A percentile compares a stretch with the other conserved stretches of the same genome.
Evolutionary conservation across 805 yeast genomes (phyloP).

Genomic region (Diddensiella santjacobensis): DNA sequence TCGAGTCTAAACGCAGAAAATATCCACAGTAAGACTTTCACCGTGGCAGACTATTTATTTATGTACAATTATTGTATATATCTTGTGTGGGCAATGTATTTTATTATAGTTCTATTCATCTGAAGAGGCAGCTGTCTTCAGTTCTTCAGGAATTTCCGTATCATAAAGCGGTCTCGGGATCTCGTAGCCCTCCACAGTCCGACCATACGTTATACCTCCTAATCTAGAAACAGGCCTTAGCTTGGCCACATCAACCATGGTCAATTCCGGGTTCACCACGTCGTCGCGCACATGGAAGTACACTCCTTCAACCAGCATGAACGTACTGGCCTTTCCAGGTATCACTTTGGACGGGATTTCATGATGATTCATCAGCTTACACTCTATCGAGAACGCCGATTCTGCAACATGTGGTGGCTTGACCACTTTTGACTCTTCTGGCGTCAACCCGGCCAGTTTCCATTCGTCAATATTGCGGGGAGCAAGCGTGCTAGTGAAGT

Average conservation of each 20-base stretch:
- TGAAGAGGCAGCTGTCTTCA: background rate
- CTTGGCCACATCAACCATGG: conserved; percentile 43
- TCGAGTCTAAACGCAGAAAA: background rate
- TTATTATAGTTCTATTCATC: background rate
- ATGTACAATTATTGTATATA: background rate
- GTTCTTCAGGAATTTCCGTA: background rate
- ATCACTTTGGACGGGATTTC: conserved; percentile 41
- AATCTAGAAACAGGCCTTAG: conserved; percentile 53
- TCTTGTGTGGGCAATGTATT: background rate
- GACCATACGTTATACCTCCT: conserved; percentile 47
- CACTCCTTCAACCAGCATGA: conserved; percentile 51
- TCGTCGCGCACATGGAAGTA: conserved; percentile 57
- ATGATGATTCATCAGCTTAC: conserved; percentile 43
- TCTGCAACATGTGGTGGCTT: conserved; percentile 58
- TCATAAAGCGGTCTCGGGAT: background rate
- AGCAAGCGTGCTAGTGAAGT: conserved; percentile 44
- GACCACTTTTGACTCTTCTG: conserved; percentile 42
- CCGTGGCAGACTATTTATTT: too few species aligned
- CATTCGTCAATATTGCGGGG: conserved; percentile 54
- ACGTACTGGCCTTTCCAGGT: conserved; percentile 36
- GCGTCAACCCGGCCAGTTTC: conserved; percentile 52
- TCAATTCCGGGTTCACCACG: conserved; percentile 40
- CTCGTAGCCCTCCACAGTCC: background rate
- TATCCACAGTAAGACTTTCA: background rate
- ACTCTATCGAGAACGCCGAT: conserved; percentile 57